These are phyloP conservation scores for Wilhelminamyces savonicus DNA, from an alignment of 805 yeast species.

Conservation along the genomic window DNA sequence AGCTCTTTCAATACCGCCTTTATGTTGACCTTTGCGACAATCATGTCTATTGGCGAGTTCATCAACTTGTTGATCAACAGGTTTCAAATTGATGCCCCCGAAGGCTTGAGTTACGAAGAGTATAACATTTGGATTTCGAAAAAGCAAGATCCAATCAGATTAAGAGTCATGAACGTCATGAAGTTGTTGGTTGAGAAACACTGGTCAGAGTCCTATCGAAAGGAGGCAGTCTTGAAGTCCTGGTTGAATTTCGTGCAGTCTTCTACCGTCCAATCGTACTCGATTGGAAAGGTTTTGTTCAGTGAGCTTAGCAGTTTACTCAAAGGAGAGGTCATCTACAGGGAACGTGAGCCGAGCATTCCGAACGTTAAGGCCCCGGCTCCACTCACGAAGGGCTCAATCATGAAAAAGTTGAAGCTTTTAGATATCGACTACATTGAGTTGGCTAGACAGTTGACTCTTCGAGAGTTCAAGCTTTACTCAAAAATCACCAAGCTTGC, in stretches of 20 bases:
- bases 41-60: slow-evolving; percentile 61
- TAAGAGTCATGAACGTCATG: slow-evolving; percentile 61
- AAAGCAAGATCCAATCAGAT: slow-evolving; percentile 62
- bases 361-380: slow-evolving; percentile 33
- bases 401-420: slow-evolving; percentile 38
- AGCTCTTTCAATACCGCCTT: slow-evolving; percentile 62
- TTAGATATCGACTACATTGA: slow-evolving; percentile 68
- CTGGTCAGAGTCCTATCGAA: slow-evolving; percentile 61
- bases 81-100: slow-evolving; percentile 75
- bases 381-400: slow-evolving; percentile 28
- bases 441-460: slow-evolving; percentile 78
- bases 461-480: slow-evolving; percentile 68
- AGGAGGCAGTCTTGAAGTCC: slow-evolving; percentile 30
- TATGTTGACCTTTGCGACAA: slow-evolving; percentile 69
- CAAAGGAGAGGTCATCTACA: slow-evolving; percentile 23
- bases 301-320: slow-evolving; percentile 17
- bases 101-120: slow-evolving; percentile 78
- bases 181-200: slow-evolving; percentile 58
- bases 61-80: slow-evolving; percentile 54
- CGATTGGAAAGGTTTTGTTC: slow-evolving; percentile 23
- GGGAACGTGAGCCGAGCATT: slow-evolving; percentile 22
- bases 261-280: slow-evolving; percentile 13
- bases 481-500: slow-evolving; percentile 65
- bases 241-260: slow-evolving; percentile 27
- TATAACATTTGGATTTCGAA: slow-evolving; percentile 69